phyloP scores from a whole-genome alignment of 305 asterid genomes.

The Fraxinus angustifolia region DNA sequence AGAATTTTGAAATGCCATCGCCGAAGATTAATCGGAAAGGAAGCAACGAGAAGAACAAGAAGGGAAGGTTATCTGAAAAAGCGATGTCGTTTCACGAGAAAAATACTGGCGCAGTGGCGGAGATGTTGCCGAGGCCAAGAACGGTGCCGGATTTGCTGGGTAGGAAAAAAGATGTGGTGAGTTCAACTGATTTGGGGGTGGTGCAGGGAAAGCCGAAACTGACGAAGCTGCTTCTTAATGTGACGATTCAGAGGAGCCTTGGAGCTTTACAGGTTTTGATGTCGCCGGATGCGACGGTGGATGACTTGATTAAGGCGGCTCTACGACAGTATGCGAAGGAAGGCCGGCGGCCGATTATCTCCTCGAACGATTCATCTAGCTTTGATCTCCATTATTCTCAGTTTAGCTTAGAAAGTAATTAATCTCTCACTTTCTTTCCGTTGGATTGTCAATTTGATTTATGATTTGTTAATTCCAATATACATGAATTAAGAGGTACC shows the following conservation, averaged over 20 bases:
- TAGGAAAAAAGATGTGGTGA: conserved; percentile 18
- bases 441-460: background rate
- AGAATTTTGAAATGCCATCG: conserved; percentile 33
- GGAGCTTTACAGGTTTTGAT: conserved; percentile 67
- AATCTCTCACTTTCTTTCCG: conserved; percentile 7
- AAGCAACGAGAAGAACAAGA: conserved; percentile 38
- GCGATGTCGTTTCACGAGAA: conserved; percentile 39
- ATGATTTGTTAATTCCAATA: background rate
- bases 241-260: conserved; percentile 70
- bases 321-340: conserved; percentile 66
- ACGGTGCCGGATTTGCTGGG: conserved; percentile 40
- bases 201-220: conserved; percentile 27
- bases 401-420: conserved; percentile 73
- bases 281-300: conserved; percentile 66
- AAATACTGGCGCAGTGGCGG: conserved; percentile 15
- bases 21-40: conserved; percentile 40
- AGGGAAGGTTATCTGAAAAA: conserved; percentile 35
- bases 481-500: background rate
- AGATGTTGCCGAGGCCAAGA: conserved; percentile 39
- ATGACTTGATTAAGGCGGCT: conserved; percentile 62
- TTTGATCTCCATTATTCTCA: conserved; percentile 88
- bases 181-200: conserved; percentile 21
- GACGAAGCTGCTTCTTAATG: conserved; percentile 65
- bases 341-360: conserved; percentile 55
- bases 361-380: conserved; percentile 33